Evolutionary conservation across 768 basidiomycete genomes (phyloP).

Genomic region (Cyclocybe cylindracea): DNA sequence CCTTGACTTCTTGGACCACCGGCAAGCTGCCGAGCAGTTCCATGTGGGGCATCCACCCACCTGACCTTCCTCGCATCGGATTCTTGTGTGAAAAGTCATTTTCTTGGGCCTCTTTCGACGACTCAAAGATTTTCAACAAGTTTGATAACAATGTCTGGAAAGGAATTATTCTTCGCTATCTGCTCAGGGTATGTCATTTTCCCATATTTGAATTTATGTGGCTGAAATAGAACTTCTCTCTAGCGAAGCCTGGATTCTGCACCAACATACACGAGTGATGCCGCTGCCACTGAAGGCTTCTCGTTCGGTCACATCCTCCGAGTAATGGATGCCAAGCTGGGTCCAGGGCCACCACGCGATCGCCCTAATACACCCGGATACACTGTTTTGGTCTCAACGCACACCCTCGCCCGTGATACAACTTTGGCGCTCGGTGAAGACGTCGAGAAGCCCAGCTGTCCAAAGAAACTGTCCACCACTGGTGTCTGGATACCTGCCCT

Average conservation of each 20-base stretch:
- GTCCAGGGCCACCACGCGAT: background rate
- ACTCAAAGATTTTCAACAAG: background rate
- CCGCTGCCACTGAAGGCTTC: too few species aligned
- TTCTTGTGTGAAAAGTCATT: too few species aligned
- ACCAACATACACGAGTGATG: too few species aligned
- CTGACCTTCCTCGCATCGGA: too few species aligned
- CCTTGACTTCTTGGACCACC: too few species aligned
- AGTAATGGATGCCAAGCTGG: background rate
- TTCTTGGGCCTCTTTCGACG: too few species aligned
- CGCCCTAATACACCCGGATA: slow-evolving; percentile 1
- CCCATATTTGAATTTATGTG: background rate
- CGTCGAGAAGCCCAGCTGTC: too few species aligned
- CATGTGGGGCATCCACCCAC: too few species aligned
- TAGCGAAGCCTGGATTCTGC: too few species aligned
- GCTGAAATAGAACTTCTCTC: too few species aligned
- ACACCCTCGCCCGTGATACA: background rate
- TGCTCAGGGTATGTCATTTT: slow-evolving; percentile 6
- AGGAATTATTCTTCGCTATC: slow-evolving; percentile 8
- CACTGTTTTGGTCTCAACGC: background rate
- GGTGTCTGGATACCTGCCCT: slow-evolving; percentile 7
- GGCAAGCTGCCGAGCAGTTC: too few species aligned
- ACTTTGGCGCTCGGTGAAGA: background rate
- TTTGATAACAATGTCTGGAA: slow-evolving; percentile 7
- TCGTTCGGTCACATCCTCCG: slow-evolving; percentile 1
- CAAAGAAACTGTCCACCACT: background rate